These are phyloP conservation scores for Fraxinus paxiana DNA, from an alignment of 305 asterid genomes.

Conservation along the genomic window DNA sequence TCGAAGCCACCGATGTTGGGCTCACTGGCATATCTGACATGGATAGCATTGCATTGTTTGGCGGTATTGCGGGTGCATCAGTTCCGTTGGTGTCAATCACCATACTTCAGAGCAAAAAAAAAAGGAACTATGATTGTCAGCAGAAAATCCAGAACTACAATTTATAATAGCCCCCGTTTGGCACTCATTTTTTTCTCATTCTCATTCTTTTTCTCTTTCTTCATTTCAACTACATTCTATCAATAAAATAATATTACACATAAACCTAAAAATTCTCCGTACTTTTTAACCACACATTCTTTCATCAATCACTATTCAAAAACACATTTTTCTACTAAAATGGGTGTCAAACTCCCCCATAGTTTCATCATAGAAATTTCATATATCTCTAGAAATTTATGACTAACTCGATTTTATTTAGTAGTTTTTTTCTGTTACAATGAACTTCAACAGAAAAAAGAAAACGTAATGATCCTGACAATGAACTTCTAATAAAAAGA, in stretches of 20 bases:
- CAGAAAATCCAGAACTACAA: neutral
- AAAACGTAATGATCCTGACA: neutral
- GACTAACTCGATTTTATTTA: neutral
- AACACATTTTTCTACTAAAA: no score
- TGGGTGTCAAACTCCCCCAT: no score
- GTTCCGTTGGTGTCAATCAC: conserved; percentile 41
- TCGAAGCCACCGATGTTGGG: conserved; percentile 70
- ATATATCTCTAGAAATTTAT: neutral
- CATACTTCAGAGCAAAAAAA: conserved; percentile 33
- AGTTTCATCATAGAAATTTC: neutral
- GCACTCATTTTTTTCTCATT: no score
- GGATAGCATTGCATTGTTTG: conserved; percentile 47
- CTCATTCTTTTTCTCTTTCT: no score
- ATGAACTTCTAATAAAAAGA: neutral
- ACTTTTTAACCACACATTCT: no score
- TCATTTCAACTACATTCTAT: no score
- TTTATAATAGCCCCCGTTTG: neutral
- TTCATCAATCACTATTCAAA: no score
- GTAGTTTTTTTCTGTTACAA: neutral
- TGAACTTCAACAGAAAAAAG: neutral
- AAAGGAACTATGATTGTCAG: conserved; percentile 10
- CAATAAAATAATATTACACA: no score
- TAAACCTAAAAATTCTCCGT: no score
- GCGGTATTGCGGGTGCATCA: conserved; percentile 44
- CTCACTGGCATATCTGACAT: conserved; percentile 67